Percentiles rank a stretch among this genome's conserved stretches.
Evolutionary conservation across 2,329 filamentous ascomycete species (phyloP).

Genomic region (Fusarium sacchari): DNA sequence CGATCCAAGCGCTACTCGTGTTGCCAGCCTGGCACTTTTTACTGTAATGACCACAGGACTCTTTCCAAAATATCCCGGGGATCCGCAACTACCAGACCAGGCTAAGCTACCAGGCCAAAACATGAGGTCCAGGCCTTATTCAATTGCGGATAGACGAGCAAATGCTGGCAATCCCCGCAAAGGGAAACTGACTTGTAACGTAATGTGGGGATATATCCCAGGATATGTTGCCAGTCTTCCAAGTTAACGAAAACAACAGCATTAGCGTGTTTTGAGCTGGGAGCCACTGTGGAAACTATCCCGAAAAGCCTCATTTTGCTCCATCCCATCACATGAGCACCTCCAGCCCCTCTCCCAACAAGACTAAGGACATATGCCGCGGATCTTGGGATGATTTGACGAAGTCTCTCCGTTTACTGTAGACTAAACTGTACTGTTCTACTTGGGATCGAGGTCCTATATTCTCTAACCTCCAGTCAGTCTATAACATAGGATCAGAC

Average conservation of each 20-base stretch:
- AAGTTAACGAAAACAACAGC: slow-evolving; percentile 23
- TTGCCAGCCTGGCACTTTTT: slow-evolving; percentile 16
- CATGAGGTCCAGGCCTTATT: slow-evolving; percentile 11
- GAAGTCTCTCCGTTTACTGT: background rate
- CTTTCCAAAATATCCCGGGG: slow-evolving; percentile 11
- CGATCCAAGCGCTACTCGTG: slow-evolving; percentile 29
- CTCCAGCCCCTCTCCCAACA: background rate
- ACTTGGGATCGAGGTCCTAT: background rate
- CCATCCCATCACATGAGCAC: background rate
- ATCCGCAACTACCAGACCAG: slow-evolving; percentile 16
- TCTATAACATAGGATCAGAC: background rate
- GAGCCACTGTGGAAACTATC: slow-evolving; percentile 23
- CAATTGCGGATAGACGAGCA: background rate
- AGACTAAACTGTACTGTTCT: background rate
- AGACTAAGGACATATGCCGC: background rate
- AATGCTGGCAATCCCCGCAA: slow-evolving; percentile 22
- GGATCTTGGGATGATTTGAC: background rate
- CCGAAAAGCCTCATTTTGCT: slow-evolving; percentile 15
- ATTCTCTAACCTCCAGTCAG: background rate
- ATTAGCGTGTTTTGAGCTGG: slow-evolving; percentile 3
- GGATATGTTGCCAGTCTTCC: background rate
- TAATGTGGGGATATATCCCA: slow-evolving; percentile 19
- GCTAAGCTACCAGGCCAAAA: slow-evolving; percentile 13
- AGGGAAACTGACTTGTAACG: slow-evolving; percentile 18
- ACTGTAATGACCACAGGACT: background rate